These are phyloP conservation scores for Nephelium lappaceum DNA, from an alignment of 345 rosid species.

Conservation along the genomic window DNA sequence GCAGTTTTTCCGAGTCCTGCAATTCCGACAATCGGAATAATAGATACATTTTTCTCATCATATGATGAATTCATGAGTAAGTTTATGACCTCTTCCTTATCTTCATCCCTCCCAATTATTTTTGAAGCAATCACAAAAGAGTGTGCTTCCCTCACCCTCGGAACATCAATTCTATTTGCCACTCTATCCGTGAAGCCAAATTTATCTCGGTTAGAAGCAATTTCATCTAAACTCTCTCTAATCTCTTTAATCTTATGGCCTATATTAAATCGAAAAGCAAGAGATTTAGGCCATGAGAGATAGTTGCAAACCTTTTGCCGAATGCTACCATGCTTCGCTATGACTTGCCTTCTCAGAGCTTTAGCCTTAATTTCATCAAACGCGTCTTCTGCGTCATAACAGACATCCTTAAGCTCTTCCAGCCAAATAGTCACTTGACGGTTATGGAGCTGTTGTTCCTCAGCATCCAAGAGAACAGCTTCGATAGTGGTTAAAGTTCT, in stretches of 20 bases:
- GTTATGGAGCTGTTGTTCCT: background rate
- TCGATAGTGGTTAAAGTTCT: background rate
- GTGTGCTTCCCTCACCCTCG: too few species aligned
- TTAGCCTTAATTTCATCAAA: constrained; percentile 9
- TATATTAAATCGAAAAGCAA: background rate
- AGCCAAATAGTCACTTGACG: constrained; percentile 11
- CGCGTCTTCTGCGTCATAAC: constrained; percentile 13
- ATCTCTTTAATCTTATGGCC: constrained; percentile 6
- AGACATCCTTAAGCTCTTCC: constrained; percentile 15
- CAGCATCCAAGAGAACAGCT: constrained; percentile 14
- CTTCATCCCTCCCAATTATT: too few species aligned
- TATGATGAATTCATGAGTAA: too few species aligned
- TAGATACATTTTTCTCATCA: too few species aligned
- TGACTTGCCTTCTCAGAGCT: background rate
- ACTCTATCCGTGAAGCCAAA: too few species aligned
- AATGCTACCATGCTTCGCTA: background rate
- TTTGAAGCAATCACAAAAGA: too few species aligned
- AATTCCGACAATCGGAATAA: too few species aligned
- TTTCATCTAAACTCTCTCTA: background rate
- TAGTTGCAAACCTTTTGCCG: constrained; percentile 1
- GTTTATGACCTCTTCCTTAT: too few species aligned
- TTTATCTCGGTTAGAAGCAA: background rate
- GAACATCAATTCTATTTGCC: too few species aligned
- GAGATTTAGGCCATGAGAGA: background rate
- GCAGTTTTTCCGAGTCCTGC: too few species aligned